Base-by-base conservation (phyloP, 2,329 filamentous ascomycete genomes). In the Penicillium aurantiogriseum region DNA sequence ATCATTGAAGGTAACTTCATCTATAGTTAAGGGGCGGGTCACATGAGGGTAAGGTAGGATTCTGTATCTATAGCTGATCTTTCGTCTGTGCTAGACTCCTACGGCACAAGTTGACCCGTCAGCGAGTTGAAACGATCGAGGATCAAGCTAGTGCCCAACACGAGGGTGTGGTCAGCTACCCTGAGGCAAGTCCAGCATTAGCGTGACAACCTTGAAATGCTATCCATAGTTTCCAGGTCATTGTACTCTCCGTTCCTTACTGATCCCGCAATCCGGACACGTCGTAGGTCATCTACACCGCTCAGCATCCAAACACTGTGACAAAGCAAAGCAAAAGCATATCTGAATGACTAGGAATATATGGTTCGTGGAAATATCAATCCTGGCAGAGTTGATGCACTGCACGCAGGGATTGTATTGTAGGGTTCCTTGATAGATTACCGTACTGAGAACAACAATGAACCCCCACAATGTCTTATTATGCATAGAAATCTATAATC, bases 151-250 rank as follows among this genome's bases (percentile, higher is more conserved):
- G 48, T 23, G 66, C 67, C 19, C 50, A 52, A 11, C 54, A 66
- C 23, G 66, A 69, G 51, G 61, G 59, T 33, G 64, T 71, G 7
- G 59, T 51, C 4, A 66, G 66, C 48, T 67, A 66, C 25, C 65
- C 66, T 2, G 66, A 71, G 57, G 65, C 63, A 58, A 45, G 57
- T 56, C 25, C 31, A 13, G 27, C 17, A 19, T 17, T 17, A 36
- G 15, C 19, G 15, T 27, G 25, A n/a, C 15, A 17, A 15, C 33
- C 33, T 35, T 35, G 15, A 8, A 35, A 35, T 17, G 3, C 5
- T 23, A 23, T 23, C 23, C 23, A 23, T 23, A 23, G 23, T 23
- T 23, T 23, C 23, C 19, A 17, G 9, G 15, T 38, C 6, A 19
- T 31, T 53, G 25, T 6, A 35, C 36, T 29, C 2, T 21, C 9